These are phyloP conservation scores for Tolypocladium inflatum DNA, from an alignment of 2,329 filamentous ascomycete species.

Conservation along the genomic window DNA sequence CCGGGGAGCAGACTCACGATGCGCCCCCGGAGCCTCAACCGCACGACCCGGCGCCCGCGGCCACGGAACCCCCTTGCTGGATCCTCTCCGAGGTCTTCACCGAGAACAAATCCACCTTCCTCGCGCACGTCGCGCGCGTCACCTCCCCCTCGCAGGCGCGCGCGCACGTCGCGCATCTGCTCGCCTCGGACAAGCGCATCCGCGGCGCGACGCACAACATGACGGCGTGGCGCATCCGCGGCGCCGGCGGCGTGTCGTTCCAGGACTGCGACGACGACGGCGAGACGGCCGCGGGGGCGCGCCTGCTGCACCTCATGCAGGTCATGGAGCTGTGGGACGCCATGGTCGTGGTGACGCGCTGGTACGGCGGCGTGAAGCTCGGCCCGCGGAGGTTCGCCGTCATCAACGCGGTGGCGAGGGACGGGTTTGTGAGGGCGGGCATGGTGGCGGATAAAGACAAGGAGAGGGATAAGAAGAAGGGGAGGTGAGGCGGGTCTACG, in stretches of 20 bases:
- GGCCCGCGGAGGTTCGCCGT: slow-evolving; percentile 84
- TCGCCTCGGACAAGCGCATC: slow-evolving; percentile 74
- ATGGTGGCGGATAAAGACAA: slow-evolving; percentile 45
- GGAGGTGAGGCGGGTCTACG: slow-evolving; percentile 11
- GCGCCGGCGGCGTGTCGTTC: slow-evolving; percentile 33
- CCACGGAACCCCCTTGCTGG: slow-evolving; percentile 49
- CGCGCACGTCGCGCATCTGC: slow-evolving; percentile 61
- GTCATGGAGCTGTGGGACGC: slow-evolving; percentile 90
- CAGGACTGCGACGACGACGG: slow-evolving; percentile 97
- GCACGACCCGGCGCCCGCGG: slow-evolving; percentile 8
- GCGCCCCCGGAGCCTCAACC: background rate
- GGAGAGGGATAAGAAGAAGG: slow-evolving; percentile 33
- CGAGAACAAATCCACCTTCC: slow-evolving; percentile 81
- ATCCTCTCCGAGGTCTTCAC: slow-evolving; percentile 60
- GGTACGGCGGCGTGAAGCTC: slow-evolving; percentile 88
- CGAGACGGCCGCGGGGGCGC: slow-evolving; percentile 80
- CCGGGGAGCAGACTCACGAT: slow-evolving; percentile 11
- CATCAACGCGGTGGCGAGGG: slow-evolving; percentile 79
- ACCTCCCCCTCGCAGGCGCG: slow-evolving; percentile 62
- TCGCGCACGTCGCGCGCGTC: slow-evolving; percentile 68
- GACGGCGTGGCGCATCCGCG: slow-evolving; percentile 79
- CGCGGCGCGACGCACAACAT: slow-evolving; percentile 93
- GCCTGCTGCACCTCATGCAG: slow-evolving; percentile 84
- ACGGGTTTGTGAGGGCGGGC: slow-evolving; percentile 71
- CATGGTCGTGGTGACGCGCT: slow-evolving; percentile 86